These are phyloP conservation scores for Penicillium turbatum DNA, from an alignment of 495 filamentous ascomycete genomes.

Conservation along the genomic window DNA sequence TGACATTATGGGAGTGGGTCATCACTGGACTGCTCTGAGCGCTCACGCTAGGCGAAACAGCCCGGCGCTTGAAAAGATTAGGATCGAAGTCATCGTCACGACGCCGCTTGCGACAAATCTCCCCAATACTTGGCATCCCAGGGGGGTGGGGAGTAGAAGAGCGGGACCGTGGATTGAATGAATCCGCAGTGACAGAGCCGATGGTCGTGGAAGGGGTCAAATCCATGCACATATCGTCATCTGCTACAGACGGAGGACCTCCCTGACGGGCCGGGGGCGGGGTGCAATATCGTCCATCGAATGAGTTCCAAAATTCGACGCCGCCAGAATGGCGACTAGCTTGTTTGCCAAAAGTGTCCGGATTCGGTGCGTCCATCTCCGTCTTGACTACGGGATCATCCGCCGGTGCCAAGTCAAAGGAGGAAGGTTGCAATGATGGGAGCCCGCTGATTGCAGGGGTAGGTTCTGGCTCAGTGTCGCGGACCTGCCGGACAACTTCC, in stretches of 20 bases:
- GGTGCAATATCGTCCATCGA: constrained; percentile 58
- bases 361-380: constrained; percentile 41
- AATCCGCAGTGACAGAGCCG: constrained; percentile 26
- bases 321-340: constrained; percentile 66
- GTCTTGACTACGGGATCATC: constrained; percentile 57
- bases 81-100: constrained; percentile 91
- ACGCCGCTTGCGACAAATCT: constrained; percentile 74
- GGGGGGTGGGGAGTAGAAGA: constrained; percentile 48
- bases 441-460: constrained; percentile 35
- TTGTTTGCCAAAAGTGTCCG: constrained; percentile 67
- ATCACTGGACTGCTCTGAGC: constrained; percentile 86
- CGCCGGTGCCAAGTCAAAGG: constrained; percentile 42
- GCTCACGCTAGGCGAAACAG: constrained; percentile 90
- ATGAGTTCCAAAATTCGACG: constrained; percentile 74
- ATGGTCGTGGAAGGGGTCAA: constrained; percentile 57
- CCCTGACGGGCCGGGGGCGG: constrained; percentile 57
- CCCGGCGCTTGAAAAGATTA: constrained; percentile 83
- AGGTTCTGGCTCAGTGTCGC: constrained; percentile 59
- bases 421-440: constrained; percentile 46
- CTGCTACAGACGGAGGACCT: constrained; percentile 56
- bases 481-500: constrained; percentile 89
- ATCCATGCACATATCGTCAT: constrained; percentile 76
- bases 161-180: constrained; percentile 40
- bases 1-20: constrained; percentile 68
- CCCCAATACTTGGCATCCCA: constrained; percentile 49